Evolutionary conservation across 2,329 filamentous ascomycete species (phyloP).

Genomic region (Microsporum canis): DNA sequence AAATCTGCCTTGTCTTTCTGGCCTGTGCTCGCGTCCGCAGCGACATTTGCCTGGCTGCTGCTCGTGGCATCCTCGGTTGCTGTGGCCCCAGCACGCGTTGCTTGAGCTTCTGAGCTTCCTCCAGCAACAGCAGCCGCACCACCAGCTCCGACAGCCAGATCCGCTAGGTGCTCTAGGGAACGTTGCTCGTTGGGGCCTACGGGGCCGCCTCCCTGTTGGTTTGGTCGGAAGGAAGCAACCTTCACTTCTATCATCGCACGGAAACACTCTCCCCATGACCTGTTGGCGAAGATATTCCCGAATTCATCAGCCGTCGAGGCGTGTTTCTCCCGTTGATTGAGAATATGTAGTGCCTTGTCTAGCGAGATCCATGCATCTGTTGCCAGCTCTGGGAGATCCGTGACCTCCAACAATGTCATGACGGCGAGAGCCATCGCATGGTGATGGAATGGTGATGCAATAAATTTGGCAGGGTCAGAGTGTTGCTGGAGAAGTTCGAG

Average conservation of each 20-base stretch:
- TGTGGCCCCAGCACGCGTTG: constrained; percentile 6
- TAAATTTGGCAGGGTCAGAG: constrained; percentile 19
- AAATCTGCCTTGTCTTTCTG: constrained; percentile 16
- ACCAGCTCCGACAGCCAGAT: constrained; percentile 34
- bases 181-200: constrained; percentile 35
- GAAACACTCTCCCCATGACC: constrained; percentile 32
- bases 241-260: constrained; percentile 31
- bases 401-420: constrained; percentile 34
- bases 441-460: constrained; percentile 30
- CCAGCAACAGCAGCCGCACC: constrained; percentile 20
- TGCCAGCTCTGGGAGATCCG: constrained; percentile 29
- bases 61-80: constrained; percentile 5
- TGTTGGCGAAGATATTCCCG: constrained; percentile 29
- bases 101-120: constrained; percentile 6
- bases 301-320: constrained; percentile 24
- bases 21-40: neutral
- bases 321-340: constrained; percentile 35
- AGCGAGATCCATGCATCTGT: constrained; percentile 34
- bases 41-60: neutral
- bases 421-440: constrained; percentile 32
- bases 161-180: constrained; percentile 34
- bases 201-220: constrained; percentile 14
- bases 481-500: constrained; percentile 31
- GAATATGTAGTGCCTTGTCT: constrained; percentile 41
- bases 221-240: constrained; percentile 22